A percentile compares a stretch with the other conserved stretches of the same genome.
Conservation (phyloP, 768 basidiomycete genomes). For the Obba rivulosa region DNA sequence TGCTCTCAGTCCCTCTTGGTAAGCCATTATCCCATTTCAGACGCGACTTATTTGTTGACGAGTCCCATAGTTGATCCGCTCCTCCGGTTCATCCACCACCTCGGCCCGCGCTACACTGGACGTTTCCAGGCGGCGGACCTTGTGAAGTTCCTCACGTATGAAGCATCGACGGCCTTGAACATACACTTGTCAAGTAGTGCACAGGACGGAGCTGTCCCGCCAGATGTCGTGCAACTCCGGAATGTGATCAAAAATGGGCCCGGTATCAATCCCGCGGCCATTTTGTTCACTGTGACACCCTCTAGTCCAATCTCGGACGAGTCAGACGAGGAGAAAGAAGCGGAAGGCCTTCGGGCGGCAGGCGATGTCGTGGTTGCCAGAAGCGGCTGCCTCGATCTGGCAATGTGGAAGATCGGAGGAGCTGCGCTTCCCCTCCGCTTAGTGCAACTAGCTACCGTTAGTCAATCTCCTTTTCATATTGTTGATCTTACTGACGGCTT, state of each 20-base stretch:
- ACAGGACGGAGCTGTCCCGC: constrained; percentile 27
- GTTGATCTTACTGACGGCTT: not conserved
- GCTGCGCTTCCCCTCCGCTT: constrained; percentile 67
- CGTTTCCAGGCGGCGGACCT: constrained; percentile 71
- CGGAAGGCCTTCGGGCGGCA: constrained; percentile 9
- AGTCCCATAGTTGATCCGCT: constrained; percentile 56
- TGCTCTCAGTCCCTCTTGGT: constrained; percentile 59
- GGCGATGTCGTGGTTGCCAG: constrained; percentile 62
- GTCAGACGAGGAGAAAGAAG: constrained; percentile 5
- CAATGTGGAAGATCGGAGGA: constrained; percentile 82
- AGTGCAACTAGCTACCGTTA: constrained; percentile 70
- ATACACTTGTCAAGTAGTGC: constrained; percentile 58
- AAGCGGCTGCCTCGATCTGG: constrained; percentile 61
- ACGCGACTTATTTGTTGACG: not conserved
- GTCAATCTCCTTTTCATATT: constrained; percentile 8
- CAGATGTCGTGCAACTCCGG: constrained; percentile 34
- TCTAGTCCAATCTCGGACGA: constrained; percentile 17
- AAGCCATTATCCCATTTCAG: not conserved
- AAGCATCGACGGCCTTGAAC: constrained; percentile 78
- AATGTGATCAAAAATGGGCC: constrained; percentile 48
- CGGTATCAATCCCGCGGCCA: constrained; percentile 32
- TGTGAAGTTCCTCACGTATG: constrained; percentile 76
- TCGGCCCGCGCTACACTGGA: constrained; percentile 73
- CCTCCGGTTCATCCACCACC: constrained; percentile 70
- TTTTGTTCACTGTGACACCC: constrained; percentile 36